Evolutionary conservation across 257 asterid species (phyloP), one percentile per base, ranked within the genome.

Genomic region (Solanum dulcamara): DNA sequence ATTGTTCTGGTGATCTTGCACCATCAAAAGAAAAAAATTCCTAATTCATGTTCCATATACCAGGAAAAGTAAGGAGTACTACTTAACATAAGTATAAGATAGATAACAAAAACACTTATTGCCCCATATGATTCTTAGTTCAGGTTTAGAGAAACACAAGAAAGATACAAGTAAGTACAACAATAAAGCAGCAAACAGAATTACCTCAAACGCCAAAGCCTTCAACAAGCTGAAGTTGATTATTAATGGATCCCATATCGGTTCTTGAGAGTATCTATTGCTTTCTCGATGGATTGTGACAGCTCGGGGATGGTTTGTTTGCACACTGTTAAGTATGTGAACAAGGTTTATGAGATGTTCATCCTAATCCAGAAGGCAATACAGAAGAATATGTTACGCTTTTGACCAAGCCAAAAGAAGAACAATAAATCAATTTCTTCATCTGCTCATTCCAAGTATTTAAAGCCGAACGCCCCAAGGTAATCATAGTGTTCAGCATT

Each of bases 261-360:
- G 91, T 90, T 91, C 81, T 90, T 90, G 55, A 96, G 95, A 86
- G 97, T 88, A 88, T 90, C 90, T 83, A 95, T 87, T 83, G 92
- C 86, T 86, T 95, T 93, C 94, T 93, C 97, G 4, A 92, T 83
- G 26, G 93, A 90, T 55, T 92, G 91, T 38, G 92, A 89, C 74
- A 95, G 94, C 90, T 92, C 94, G 1, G 97, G 96, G 81, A 96
- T 83, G 80, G 98, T 82, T 84, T 91, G 89, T 89, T 93, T 94
- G 85, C 88, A 87, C 86, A 95, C 98, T 96, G 96, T 74, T 88
- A 87, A 64, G 64, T 84, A 86, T 71, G 71, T 37, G 40, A 32
- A 42, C 40, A 77, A 81, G 13, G 60, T 60, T 38, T n/a, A 60
- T 62, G 68, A 44, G 79, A 67, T 72, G 85, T 62, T 57, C 68